phyloP scores from a whole-genome alignment of 108 stramenopile species.

The Fistulifera pelliculosa region DNA sequence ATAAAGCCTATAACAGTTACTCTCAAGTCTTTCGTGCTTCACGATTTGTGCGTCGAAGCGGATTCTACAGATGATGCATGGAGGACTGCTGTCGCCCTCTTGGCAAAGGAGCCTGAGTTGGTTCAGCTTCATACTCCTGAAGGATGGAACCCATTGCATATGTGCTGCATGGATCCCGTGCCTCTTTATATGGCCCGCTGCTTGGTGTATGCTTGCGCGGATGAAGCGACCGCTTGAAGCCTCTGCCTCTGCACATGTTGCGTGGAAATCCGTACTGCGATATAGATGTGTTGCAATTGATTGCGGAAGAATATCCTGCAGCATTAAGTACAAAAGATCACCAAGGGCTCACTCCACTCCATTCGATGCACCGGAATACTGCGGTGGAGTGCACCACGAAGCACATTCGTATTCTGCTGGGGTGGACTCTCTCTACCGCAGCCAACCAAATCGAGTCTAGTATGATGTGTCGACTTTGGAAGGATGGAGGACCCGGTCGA shows the following conservation, averaged over 20 bases:
- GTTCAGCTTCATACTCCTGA: constrained; percentile 9
- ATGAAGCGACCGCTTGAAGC: constrained; percentile 18
- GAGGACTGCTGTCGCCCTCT: constrained; percentile 31
- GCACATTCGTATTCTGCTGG: constrained; percentile 30
- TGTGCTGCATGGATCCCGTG: constrained; percentile 21
- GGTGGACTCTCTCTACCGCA: constrained; percentile 8
- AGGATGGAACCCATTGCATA: constrained; percentile 33
- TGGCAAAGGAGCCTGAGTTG: constrained; percentile 25
- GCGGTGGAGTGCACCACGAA: constrained; percentile 18
- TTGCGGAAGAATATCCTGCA: constrained; percentile 42
- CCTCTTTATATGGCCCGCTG: constrained; percentile 30
- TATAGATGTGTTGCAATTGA: constrained; percentile 23
- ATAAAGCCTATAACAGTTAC: too few relatives aligned
- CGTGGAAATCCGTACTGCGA: constrained; percentile 26
- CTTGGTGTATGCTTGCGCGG: constrained; percentile 21
- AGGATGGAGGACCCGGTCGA: background rate
- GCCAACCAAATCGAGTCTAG: background rate
- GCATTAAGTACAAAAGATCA: too few relatives aligned
- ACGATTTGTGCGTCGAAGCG: constrained; percentile 41
- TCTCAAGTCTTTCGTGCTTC: constrained; percentile 16
- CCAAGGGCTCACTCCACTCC: too few relatives aligned
- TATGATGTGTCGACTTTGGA: constrained; percentile 19
- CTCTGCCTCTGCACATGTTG: constrained; percentile 37
- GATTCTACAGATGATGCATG: constrained; percentile 25
- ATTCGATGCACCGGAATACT: too few relatives aligned